Conservation (phyloP, 106 monocot species). For the Dendrobium chrysotoxum region DNA sequence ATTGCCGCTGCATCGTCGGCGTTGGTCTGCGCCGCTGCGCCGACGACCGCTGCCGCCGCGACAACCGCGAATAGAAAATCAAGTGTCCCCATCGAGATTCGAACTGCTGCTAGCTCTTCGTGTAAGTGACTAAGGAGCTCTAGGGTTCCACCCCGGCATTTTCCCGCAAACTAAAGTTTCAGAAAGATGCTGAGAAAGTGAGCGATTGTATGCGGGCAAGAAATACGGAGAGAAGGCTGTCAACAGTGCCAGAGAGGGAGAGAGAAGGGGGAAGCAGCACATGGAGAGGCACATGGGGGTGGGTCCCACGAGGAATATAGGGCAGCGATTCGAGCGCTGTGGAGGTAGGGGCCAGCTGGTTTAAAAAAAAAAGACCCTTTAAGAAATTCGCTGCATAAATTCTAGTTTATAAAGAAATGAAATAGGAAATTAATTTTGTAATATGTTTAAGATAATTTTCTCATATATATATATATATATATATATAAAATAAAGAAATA, state of each 20-base stretch:
- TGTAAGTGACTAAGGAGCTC: background rate
- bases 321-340: background rate
- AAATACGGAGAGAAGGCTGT: background rate
- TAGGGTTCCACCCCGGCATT: slow-evolving; percentile 3
- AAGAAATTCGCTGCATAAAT: background rate
- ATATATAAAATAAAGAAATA: no score
- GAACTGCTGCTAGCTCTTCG: background rate
- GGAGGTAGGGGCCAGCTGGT: background rate
- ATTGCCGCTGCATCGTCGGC: slow-evolving; percentile 33
- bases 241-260: background rate
- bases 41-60: background rate
- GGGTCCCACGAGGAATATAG: background rate
- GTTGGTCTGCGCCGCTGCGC: slow-evolving; percentile 6
- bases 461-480: no score
- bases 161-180: background rate
- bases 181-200: background rate
- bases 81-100: background rate
- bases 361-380: background rate
- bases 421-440: no score
- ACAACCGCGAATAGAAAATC: background rate
- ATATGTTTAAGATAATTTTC: no score
- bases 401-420: background rate
- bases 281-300: background rate
- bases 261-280: background rate
- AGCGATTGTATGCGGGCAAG: background rate